Evolutionary conservation across 2,329 filamentous ascomycete species (phyloP), one percentile per base, ranked within the genome.

Genomic region (Aspergillus neoniger): DNA sequence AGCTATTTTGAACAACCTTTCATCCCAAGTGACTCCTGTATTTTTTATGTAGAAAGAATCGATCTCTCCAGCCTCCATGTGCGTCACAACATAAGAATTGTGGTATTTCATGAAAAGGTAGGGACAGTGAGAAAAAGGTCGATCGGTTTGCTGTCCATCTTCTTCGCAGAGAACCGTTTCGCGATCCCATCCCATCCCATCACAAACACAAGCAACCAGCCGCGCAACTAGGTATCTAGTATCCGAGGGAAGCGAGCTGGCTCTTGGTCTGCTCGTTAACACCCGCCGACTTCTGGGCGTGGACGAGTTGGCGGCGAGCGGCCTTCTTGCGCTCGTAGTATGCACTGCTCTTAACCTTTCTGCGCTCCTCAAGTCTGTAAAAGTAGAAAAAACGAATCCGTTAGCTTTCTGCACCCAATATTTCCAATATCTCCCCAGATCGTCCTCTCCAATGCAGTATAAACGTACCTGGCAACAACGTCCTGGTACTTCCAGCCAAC

Each of bases 261-360:
- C 90, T 85, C 83, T 89, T 87, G 80, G 90, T 91, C 88, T 95
- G 92, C 79, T 86, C 84, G 83, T 94, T 89, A 81, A 94, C 88
- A 80, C 87, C 88, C 73, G 92, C 91, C 81, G 85, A 91, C 90
- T 94, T 94, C 89, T 96, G 90, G 75, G 94, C 93, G 80, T 96
- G 91, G 73, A 88, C 85, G 74, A 97, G 84, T 85, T 96, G 91
- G 87, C 90, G 91, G 80, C 90, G 87, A 74, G 91, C 91, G 73
- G 92, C 88, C 92, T 96, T 96, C 95, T 98, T 99, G 88, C 93
- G 92, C 88, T 96, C 93, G 88, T 98, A 98, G 91, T 97, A 99
- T 81, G 95, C 95, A 74, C 91, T 88, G 78, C 92, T 90, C 92
- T 98, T 99, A 82, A 96, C 94, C 88, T 99, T 99, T 87, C 95